These are phyloP conservation scores for Metschnikowia matae DNA, from an alignment of 805 yeast species.

Conservation along the genomic window DNA sequence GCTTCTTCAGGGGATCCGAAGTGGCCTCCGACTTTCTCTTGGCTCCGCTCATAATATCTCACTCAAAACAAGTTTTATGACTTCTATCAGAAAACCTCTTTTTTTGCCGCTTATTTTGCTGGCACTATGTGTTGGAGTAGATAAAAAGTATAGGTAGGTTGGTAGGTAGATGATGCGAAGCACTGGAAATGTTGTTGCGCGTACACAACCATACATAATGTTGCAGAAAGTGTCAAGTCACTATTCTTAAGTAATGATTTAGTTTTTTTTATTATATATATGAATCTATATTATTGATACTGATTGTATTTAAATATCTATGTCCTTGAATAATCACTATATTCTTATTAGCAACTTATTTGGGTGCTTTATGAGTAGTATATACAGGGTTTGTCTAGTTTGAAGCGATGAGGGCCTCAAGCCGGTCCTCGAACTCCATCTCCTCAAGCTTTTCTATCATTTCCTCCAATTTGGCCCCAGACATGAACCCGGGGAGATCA, in stretches of 20 bases:
- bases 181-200: background rate
- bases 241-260: too few species aligned
- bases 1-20: conserved; percentile 3
- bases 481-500: conserved; percentile 52
- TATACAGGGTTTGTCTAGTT: background rate
- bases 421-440: conserved; percentile 35
- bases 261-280: too few species aligned
- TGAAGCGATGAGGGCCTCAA: conserved; percentile 21
- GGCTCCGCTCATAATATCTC: background rate
- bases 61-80: background rate
- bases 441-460: conserved; percentile 35
- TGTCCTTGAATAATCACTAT: background rate
- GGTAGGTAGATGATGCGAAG: background rate
- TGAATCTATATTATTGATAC: too few species aligned
- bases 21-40: background rate
- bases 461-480: conserved; percentile 32
- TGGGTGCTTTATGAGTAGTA: background rate
- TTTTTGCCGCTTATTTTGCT: background rate
- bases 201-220: background rate
- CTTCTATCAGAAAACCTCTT: background rate
- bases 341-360: background rate
- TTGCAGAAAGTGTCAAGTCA: too few species aligned
- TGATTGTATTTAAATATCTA: too few species aligned
- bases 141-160: background rate
- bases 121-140: background rate